phyloP scores from a whole-genome alignment of 257 asterid species.

The Solanum boliviense region DNA sequence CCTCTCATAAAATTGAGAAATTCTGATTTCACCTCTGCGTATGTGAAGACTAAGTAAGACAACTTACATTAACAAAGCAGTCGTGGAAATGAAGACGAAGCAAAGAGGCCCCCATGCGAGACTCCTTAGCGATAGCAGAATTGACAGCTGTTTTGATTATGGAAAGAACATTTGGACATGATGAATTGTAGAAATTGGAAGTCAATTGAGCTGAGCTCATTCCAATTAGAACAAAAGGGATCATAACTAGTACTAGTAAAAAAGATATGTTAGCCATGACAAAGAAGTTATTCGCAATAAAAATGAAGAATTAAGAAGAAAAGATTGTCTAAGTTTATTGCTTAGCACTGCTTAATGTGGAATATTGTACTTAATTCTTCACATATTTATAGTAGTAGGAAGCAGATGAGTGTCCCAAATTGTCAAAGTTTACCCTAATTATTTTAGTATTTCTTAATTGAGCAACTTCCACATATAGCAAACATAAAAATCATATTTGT shows the following conservation, averaged over 20 bases:
- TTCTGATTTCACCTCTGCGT: fast-evolving
- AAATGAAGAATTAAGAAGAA: background rate
- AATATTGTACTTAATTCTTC: background rate
- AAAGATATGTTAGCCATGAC: background rate
- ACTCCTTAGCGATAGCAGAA: background rate
- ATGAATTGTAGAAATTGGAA: background rate
- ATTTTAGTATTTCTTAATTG: background rate
- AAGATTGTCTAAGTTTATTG: background rate
- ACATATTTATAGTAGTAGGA: background rate
- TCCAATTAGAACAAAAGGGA: background rate
- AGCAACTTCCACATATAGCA: too few relatives aligned
- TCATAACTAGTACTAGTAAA: background rate
- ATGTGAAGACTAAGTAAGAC: background rate
- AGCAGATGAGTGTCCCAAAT: background rate
- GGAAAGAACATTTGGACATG: background rate
- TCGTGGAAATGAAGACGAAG: background rate
- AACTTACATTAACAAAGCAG: background rate
- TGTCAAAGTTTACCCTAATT: background rate
- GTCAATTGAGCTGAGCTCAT: background rate
- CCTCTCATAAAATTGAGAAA: too few relatives aligned
- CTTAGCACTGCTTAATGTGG: background rate
- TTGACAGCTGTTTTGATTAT: background rate
- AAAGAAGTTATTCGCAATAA: background rate
- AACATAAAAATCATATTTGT: too few relatives aligned
- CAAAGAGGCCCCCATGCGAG: background rate